Base-by-base conservation (phyloP, 768 basidiomycete species). In the Phanerodontia chrysosporium region DNA sequence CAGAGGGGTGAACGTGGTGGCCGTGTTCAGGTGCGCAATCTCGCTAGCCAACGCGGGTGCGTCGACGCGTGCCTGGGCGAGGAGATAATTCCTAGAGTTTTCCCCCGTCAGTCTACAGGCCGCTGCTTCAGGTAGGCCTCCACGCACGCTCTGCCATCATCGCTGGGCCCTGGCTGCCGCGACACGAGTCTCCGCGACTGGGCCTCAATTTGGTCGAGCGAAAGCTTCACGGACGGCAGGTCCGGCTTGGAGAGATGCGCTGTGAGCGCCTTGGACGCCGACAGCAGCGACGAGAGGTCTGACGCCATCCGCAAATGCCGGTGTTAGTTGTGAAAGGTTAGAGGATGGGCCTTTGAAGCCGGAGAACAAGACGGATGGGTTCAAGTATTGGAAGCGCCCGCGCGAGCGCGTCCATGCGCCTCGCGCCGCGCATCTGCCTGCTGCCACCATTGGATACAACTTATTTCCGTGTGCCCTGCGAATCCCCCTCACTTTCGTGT, bases 11-110 rank as follows among this genome's bases (percentile, higher is more conserved):
- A 95, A 96, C 0, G 92, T 95, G 3, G 89, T 78, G 1, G 87
- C 76, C 2, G 91, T 84, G 67, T 94, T 90, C 62, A 95, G 75
- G 62, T 90, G 84, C 3, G 91, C 89, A 58, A 98, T 94, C 0
- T 90, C 90, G 64, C 79, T 83, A 9, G 86, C 85, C 14, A 98
- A 79, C 1, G 90, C 86, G n/a, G 94, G 85, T 1, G 91, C 90
- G 74, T 99, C 95, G 61, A 99, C 89, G 60, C 92, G 91, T 0
- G 92, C 94, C 64, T 94, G 92, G 1, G 96, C 95, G 27, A 99
- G 84, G 0, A 99, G 80, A 71, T 95, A 97, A 69, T 92, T 93
- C 8, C 92, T 94, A 44, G 10, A 36, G 7, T n/a, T n/a, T n/a
- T n/a, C n/a, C n/a, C n/a, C n/a, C n/a, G n/a, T n/a, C n/a, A n/a